Conservation (phyloP, 139 green algal species). For the Haematococcus lacustris region DNA sequence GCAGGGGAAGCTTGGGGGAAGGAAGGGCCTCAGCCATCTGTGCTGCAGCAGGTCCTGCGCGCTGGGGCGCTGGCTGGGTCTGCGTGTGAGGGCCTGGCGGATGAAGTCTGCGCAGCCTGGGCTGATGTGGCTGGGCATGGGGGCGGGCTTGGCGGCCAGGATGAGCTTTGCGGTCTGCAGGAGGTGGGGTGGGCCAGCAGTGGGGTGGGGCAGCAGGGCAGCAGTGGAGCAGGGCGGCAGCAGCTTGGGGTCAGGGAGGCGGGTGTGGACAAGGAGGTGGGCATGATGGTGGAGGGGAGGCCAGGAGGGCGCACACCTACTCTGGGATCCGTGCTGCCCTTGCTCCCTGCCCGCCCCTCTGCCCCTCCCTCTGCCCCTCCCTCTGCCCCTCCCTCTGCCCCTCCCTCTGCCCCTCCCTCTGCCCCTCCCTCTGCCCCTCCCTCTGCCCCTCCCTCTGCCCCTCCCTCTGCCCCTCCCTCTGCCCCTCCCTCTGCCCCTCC, state of each 20-base stretch:
- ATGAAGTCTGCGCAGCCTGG: conserved; percentile 44
- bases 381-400: too few relatives aligned
- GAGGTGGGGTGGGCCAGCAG: background rate
- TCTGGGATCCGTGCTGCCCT: too few relatives aligned
- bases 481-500: too few relatives aligned
- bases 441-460: background rate
- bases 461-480: too few relatives aligned
- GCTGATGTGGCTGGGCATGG: conserved; percentile 19
- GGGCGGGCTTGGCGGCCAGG: background rate
- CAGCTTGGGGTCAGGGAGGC: background rate
- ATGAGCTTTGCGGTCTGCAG: conserved; percentile 10
- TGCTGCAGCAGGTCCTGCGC: conserved; percentile 55
- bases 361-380: too few relatives aligned
- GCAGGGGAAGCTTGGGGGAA: too few relatives aligned
- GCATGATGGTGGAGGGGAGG: conserved; percentile 13
- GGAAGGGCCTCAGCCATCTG: conserved; percentile 35
- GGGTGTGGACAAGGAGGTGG: background rate
- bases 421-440: too few relatives aligned
- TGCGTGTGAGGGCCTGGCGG: conserved; percentile 43
- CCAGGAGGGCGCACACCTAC: conserved; percentile 13
- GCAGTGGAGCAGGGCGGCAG: background rate
- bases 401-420: background rate
- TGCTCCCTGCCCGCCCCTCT: too few relatives aligned
- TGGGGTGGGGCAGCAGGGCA: background rate
- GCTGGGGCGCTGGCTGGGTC: conserved; percentile 30